Conservation (phyloP, 148 eudicot species). For the Spergularia marina region DNA sequence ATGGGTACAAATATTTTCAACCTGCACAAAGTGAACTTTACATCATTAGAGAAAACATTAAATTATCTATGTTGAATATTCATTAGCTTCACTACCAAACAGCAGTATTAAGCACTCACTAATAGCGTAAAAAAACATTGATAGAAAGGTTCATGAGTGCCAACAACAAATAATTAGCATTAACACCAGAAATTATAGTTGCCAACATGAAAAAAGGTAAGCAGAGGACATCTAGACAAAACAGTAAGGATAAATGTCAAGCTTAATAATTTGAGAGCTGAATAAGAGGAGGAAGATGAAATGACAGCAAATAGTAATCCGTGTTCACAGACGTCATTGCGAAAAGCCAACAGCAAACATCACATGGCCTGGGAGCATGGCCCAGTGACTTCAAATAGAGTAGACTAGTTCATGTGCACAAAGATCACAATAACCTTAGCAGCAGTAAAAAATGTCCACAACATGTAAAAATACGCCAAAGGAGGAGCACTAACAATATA, state of each 20-base stretch:
- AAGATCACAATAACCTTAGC: too few species aligned
- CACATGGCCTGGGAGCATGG: too few species aligned
- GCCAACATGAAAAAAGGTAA: neutral
- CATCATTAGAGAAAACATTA: conserved; percentile 10
- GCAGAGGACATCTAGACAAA: neutral
- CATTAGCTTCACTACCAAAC: neutral
- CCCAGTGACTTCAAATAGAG: too few species aligned
- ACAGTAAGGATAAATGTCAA: neutral
- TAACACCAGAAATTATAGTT: neutral
- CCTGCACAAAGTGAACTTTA: conserved; percentile 43
- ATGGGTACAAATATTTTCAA: conserved; percentile 96
- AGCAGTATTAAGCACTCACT: neutral
- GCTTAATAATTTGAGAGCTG: neutral
- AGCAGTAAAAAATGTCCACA: too few species aligned
- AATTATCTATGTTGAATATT: neutral
- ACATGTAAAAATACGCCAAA: too few species aligned
- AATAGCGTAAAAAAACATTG: neutral
- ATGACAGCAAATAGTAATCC: too few species aligned
- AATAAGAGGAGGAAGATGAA: neutral
- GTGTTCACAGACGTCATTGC: too few species aligned
- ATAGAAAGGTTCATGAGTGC: neutral
- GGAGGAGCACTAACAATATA: too few species aligned
- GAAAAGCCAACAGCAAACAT: too few species aligned
- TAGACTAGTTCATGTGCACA: too few species aligned
- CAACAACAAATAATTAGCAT: neutral